Conservation (phyloP, 225 moss, liverwort and hornwort genomes). For the Bryoerythrophyllum caledonicum region DNA sequence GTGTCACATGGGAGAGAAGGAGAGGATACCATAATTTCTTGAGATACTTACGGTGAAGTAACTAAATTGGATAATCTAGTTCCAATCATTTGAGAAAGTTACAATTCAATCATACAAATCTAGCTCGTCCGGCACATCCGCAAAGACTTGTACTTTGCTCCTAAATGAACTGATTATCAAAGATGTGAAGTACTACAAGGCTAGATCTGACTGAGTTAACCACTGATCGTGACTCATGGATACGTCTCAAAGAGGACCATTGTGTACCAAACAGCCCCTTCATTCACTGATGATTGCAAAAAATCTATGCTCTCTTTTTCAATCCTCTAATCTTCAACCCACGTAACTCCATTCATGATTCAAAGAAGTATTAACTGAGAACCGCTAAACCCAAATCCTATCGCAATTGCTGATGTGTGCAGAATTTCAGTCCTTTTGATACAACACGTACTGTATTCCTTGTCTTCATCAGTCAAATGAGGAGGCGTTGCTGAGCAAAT, state of each 20-base stretch:
- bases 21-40: too few species aligned
- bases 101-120: too few species aligned
- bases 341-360: background rate
- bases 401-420: background rate
- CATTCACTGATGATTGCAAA: constrained; percentile 9
- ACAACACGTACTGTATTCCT: too few species aligned
- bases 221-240: constrained; percentile 5
- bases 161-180: background rate
- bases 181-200: background rate
- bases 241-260: constrained; percentile 6
- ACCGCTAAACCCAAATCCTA: too few species aligned
- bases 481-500: background rate
- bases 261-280: background rate
- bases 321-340: background rate
- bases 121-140: background rate
- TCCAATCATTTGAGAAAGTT: background rate
- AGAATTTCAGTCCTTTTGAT: too few species aligned
- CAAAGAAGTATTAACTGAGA: background rate
- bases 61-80: too few species aligned
- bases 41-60: too few species aligned
- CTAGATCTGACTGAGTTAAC: background rate
- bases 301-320: constrained; percentile 13
- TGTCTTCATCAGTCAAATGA: background rate
- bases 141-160: background rate
- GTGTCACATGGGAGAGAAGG: too few species aligned